Conservation (phyloP, 1,284 basidiomycete species). For the Ustilago crameri region DNA sequence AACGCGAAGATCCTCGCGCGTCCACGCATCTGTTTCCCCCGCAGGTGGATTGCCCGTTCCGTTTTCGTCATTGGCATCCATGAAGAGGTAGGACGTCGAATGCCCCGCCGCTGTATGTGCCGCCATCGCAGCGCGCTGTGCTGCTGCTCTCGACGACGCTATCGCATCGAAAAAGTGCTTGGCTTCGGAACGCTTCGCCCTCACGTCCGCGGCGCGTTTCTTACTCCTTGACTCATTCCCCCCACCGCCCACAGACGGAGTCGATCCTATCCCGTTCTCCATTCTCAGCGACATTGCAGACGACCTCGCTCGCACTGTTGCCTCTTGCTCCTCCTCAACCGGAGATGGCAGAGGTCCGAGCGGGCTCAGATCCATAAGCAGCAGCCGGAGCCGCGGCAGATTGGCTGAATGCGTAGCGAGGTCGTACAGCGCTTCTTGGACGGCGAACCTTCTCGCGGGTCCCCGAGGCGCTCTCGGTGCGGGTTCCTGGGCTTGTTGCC, state of each 20-base stretch:
- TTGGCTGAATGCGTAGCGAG: constrained; percentile 22
- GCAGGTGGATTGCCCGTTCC: neutral
- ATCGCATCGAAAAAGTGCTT: constrained; percentile 6
- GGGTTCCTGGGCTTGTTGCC: constrained; percentile 20
- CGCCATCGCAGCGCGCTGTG: neutral
- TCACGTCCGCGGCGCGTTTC: constrained; percentile 2
- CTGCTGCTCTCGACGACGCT: constrained; percentile 3
- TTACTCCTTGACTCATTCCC: neutral
- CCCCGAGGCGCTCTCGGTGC: constrained; percentile 37
- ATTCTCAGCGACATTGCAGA: no score
- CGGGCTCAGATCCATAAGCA: constrained; percentile 36
- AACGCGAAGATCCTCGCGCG: constrained; percentile 18
- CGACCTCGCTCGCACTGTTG: no score
- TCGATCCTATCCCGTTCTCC: no score
- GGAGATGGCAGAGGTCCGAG: constrained; percentile 24
- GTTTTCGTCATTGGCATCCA: neutral
- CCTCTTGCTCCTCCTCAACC: constrained; percentile 12
- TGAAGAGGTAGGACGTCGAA: no score
- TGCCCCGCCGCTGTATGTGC: neutral
- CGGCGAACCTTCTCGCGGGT: constrained; percentile 36
- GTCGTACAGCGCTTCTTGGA: constrained; percentile 40
- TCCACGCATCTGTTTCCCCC: constrained; percentile 1
- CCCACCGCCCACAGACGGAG: no score
- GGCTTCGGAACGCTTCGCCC: constrained; percentile 16
- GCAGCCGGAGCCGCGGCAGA: constrained; percentile 20